phyloP scores from a whole-genome alignment of 2,329 filamentous ascomycete species.

The Helminthosporium solani region DNA sequence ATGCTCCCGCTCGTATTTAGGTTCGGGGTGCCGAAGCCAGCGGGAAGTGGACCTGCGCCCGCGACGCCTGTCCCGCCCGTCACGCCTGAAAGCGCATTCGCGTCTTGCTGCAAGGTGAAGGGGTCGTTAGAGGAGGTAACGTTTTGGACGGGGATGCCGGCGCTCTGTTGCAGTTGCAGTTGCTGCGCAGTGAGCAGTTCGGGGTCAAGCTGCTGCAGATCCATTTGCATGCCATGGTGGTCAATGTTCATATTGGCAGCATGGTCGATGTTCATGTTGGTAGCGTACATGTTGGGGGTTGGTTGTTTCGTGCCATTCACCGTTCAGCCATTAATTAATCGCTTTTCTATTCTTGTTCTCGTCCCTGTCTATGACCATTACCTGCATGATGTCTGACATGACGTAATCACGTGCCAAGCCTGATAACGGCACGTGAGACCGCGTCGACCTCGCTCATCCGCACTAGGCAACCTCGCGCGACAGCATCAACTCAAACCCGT shows the following conservation, averaged over 20 bases:
- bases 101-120: conserved; percentile 23
- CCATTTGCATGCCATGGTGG: conserved; percentile 49
- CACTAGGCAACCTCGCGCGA: neutral
- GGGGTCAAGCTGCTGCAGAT: conserved; percentile 42
- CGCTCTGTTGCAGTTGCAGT: conserved; percentile 26
- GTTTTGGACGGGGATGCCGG: conserved; percentile 4
- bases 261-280: neutral
- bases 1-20: conserved; percentile 53
- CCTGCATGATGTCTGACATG: too few species aligned
- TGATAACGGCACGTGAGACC: neutral
- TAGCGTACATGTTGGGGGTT: conserved; percentile 42
- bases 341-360: too few species aligned
- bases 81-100: conserved; percentile 39
- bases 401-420: neutral
- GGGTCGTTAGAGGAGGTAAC: conserved; percentile 15
- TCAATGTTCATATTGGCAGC: too few species aligned
- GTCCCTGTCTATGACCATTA: too few species aligned
- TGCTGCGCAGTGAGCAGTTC: conserved; percentile 23
- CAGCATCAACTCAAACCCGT: neutral
- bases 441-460: neutral
- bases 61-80: conserved; percentile 21
- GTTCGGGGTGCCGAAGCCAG: conserved; percentile 52
- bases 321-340: too few species aligned
- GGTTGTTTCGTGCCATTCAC: conserved; percentile 13
- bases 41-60: conserved; percentile 58